phyloP scores from a whole-genome alignment of 2,329 filamentous ascomycete genomes.

The Passalora sequoiae region DNA sequence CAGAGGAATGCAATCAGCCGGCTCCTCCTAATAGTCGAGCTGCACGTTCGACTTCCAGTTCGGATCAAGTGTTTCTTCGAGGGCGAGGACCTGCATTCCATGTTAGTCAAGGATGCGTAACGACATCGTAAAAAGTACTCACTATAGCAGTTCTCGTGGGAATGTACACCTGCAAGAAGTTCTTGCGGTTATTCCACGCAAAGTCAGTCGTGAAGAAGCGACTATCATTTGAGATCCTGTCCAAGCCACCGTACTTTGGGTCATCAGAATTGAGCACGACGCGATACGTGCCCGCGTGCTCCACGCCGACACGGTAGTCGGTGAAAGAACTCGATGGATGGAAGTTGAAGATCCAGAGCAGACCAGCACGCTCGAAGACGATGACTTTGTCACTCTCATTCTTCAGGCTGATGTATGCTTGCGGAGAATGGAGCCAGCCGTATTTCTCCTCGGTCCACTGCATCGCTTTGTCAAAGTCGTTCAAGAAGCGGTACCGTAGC shows the following conservation, averaged over 20 bases:
- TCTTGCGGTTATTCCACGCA: slow-evolving; percentile 82
- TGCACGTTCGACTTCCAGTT: slow-evolving; percentile 29
- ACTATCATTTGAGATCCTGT: slow-evolving; percentile 70
- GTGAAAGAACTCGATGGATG: slow-evolving; percentile 77
- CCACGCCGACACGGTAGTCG: slow-evolving; percentile 88
- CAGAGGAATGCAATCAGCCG: neutral
- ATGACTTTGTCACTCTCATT: slow-evolving; percentile 91
- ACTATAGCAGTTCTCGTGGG: slow-evolving; percentile 80
- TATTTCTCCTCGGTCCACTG: slow-evolving; percentile 81
- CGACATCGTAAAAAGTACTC: slow-evolving; percentile 31
- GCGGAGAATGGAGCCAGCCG: slow-evolving; percentile 78
- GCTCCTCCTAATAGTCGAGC: slow-evolving; percentile 24
- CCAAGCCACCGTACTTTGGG: slow-evolving; percentile 71
- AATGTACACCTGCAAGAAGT: slow-evolving; percentile 89
- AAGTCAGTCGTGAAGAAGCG: slow-evolving; percentile 89
- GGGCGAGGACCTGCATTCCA: slow-evolving; percentile 25
- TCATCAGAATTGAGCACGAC: slow-evolving; percentile 80
- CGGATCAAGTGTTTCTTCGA: slow-evolving; percentile 30
- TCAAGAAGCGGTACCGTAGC: slow-evolving; percentile 83
- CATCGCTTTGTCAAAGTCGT: slow-evolving; percentile 91
- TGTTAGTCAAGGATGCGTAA: slow-evolving; percentile 9
- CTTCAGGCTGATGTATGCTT: slow-evolving; percentile 92
- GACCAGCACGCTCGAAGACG: slow-evolving; percentile 85
- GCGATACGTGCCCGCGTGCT: slow-evolving; percentile 76
- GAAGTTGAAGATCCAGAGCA: slow-evolving; percentile 97